phyloP scores from a whole-genome alignment of 108 stramenopile species.

The Poteriospumella lacustris region DNA sequence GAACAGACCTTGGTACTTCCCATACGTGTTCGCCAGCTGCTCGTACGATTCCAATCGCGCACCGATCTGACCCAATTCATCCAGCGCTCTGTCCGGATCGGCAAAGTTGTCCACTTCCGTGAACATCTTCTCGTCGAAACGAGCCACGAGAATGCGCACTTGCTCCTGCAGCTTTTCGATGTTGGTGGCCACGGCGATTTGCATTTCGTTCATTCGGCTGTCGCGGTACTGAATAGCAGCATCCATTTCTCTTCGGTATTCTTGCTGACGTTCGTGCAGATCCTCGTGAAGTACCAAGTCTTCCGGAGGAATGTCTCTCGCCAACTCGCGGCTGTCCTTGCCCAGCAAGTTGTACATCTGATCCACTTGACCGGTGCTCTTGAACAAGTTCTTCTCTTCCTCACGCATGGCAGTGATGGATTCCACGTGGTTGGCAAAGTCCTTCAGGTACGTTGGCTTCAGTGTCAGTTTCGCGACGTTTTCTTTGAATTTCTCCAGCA shows the following conservation, averaged over 20 bases:
- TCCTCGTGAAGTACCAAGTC: conserved; percentile 55
- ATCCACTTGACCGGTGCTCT: conserved; percentile 43
- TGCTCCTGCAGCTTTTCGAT: conserved; percentile 51
- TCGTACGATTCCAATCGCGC: conserved; percentile 36
- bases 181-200: conserved; percentile 41
- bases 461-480: conserved; percentile 30
- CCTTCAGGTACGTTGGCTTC: conserved; percentile 44
- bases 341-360: conserved; percentile 49
- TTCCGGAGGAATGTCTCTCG: conserved; percentile 39
- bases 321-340: no score
- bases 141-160: conserved; percentile 32
- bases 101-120: conserved; percentile 39
- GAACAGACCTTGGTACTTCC: conserved; percentile 51
- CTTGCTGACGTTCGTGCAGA: conserved; percentile 35
- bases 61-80: conserved; percentile 37
- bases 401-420: conserved; percentile 32
- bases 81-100: conserved; percentile 32
- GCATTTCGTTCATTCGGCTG: conserved; percentile 48
- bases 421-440: conserved; percentile 53
- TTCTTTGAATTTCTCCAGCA: conserved; percentile 48
- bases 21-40: conserved; percentile 42
- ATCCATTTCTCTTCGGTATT: conserved; percentile 37
- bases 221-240: conserved; percentile 38
- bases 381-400: conserved; percentile 34
- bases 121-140: conserved; percentile 42